Evolutionary conservation across 78 protist species (phyloP), one percentile per base, ranked within the genome.

Genomic region (Cavenderia fasciculata): DNA sequence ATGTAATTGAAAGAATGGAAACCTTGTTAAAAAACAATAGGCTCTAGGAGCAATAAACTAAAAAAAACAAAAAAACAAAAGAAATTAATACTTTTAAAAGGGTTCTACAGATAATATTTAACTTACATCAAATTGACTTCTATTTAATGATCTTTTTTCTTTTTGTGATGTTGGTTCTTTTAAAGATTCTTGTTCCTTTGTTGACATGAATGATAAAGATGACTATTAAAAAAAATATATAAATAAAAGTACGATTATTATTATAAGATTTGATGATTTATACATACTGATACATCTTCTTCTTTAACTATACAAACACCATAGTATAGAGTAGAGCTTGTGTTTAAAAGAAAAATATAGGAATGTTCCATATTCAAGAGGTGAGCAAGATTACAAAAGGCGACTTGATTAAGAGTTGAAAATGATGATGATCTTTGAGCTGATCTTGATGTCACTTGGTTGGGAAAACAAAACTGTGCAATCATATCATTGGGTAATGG

Each of bases 1-100:
- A 59, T 82, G 90, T 69, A 82, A 44, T 69, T 82, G 76, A 69
- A 82, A 82, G 23, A 82, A 82, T 68, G 90, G 90, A 40, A 82
- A 82, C 68, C 90, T 65, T 27, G 73, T 82, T 25, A 82, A 31
- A 21, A 82, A 56, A 57, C 90, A 82, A 68, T 82, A 82, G 8
- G 68, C 90, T 68, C 90, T 82, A 29, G 90, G 90, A 57, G 90
- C 90, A 40, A 82, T 82, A 46, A 82, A 82, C 87, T 76, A 71
- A 51, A n/a, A n/a, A n/a, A n/a, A n/a, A n/a, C n/a, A n/a, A n/a
- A n/a, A n/a, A n/a, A n/a, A n/a, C n/a, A n/a, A n/a, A n/a, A n/a
- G n/a, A n/a, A n/a, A n/a, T n/a, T n/a, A n/a, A n/a, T n/a, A n/a
- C n/a, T n/a, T n/a, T n/a, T n/a, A n/a, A n/a, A n/a, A n/a, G n/a